These are phyloP conservation scores for Astragalus membranaceus DNA, from an alignment of 306 rosid genomes.

Conservation along the genomic window DNA sequence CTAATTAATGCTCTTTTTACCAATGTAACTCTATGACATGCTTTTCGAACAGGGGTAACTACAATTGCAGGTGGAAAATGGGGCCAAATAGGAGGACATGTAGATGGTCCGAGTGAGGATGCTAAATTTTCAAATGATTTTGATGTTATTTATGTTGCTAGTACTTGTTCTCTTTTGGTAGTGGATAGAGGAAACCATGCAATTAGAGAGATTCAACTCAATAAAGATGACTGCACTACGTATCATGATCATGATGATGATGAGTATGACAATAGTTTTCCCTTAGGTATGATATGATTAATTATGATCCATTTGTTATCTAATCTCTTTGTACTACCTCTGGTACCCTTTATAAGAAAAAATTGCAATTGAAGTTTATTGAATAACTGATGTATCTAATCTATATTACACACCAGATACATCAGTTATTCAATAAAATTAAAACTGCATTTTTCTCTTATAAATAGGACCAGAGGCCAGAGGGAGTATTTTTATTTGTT, in stretches of 20 bases:
- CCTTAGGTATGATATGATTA: slow-evolving; percentile 45
- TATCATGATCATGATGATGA: slow-evolving; percentile 30
- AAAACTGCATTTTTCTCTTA: no score
- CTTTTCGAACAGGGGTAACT: slow-evolving; percentile 60
- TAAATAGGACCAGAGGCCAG: no score
- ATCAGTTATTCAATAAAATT: no score
- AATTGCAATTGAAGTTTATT: no score
- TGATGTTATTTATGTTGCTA: slow-evolving; percentile 64
- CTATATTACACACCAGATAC: no score
- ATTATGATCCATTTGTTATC: neutral
- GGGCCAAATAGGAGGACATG: slow-evolving; percentile 74
- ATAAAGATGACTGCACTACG: slow-evolving; percentile 59
- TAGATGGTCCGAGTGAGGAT: slow-evolving; percentile 98
- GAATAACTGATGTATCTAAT: no score
- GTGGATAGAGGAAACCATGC: slow-evolving; percentile 94
- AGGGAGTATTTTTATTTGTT: no score
- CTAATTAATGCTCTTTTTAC: neutral
- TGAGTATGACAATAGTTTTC: slow-evolving; percentile 48
- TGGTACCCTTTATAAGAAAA: no score
- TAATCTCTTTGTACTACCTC: neutral
- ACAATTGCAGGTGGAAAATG: slow-evolving; percentile 98
- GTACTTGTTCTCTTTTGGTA: slow-evolving; percentile 87
- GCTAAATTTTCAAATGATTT: slow-evolving; percentile 91
- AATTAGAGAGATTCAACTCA: slow-evolving; percentile 88
- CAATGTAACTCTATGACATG: slow-evolving; percentile 7